Evolutionary conservation across 2,329 filamentous ascomycete species (phyloP).

Genomic region (Cercospora nicotianae): DNA sequence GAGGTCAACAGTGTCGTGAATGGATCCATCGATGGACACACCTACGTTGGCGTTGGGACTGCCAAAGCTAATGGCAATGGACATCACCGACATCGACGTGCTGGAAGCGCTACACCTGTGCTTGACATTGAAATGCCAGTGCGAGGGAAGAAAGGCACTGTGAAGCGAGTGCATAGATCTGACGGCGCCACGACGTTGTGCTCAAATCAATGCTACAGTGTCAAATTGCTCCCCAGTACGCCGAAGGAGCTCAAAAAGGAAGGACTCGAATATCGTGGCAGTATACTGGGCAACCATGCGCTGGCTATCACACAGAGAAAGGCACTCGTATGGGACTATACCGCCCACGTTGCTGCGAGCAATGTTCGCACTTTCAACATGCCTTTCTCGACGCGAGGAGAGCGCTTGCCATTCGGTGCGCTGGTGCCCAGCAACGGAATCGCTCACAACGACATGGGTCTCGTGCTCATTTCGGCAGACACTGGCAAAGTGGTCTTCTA

Average conservation of each 20-base stretch:
- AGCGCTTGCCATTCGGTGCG: conserved; percentile 77
- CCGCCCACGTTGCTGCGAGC: conserved; percentile 60
- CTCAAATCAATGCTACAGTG: conserved; percentile 78
- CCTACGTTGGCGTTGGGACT: background rate
- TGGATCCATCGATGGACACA: conserved; percentile 20
- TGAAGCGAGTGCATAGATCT: conserved; percentile 31
- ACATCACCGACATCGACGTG: conserved; percentile 16
- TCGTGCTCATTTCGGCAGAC: conserved; percentile 80
- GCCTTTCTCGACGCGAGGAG: conserved; percentile 68
- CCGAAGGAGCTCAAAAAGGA: conserved; percentile 68
- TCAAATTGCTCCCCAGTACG: conserved; percentile 79
- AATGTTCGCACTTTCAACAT: conserved; percentile 80
- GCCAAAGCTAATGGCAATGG: conserved; percentile 19
- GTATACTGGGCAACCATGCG: conserved; percentile 47
- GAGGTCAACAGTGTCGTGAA: conserved; percentile 23
- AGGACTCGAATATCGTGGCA: conserved; percentile 59
- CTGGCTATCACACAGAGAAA: conserved; percentile 77
- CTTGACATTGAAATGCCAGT: conserved; percentile 27
- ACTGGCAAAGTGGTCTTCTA: conserved; percentile 88
- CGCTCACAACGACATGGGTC: conserved; percentile 75
- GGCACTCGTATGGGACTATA: conserved; percentile 90
- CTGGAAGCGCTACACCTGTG: conserved; percentile 14
- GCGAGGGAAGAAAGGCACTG: conserved; percentile 32
- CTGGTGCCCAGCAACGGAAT: conserved; percentile 78
- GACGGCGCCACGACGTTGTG: conserved; percentile 54